These are phyloP conservation scores for Xylaria polymorpha DNA, from an alignment of 2,329 filamentous ascomycete genomes.

Conservation along the genomic window DNA sequence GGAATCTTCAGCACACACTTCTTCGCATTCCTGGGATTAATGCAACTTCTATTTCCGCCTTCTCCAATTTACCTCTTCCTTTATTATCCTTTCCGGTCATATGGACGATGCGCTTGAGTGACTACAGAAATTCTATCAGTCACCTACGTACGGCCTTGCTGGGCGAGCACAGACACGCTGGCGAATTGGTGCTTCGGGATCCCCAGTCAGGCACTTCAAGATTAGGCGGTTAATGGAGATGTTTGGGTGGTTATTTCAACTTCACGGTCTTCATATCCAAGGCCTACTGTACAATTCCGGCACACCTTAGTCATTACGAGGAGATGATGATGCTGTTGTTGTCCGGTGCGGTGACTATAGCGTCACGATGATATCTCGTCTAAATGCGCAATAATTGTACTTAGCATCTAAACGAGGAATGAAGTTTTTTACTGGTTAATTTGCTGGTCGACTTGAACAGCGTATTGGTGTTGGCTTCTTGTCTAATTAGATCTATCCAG, in stretches of 20 bases:
- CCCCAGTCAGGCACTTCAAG: not conserved
- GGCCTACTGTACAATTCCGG: constrained; percentile 32
- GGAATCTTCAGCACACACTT: constrained; percentile 5
- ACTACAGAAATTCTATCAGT: constrained; percentile 5
- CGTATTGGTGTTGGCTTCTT: not conserved
- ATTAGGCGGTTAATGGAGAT: not conserved
- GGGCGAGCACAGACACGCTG: constrained; percentile 15
- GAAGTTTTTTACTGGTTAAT: constrained; percentile 33
- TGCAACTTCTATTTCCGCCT: constrained; percentile 22
- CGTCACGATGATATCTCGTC: constrained; percentile 19
- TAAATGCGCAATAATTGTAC: constrained; percentile 34
- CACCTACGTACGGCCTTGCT: constrained; percentile 18
- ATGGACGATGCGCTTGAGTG: not conserved
- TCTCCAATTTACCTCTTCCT: not conserved
- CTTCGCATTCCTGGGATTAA: constrained; percentile 33
- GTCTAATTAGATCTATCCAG: constrained; percentile 1
- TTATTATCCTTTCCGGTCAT: constrained; percentile 9
- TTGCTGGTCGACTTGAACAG: constrained; percentile 20
- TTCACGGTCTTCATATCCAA: constrained; percentile 10
- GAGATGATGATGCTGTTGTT: constrained; percentile 25
- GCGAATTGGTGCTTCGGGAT: constrained; percentile 1
- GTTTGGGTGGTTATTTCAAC: constrained; percentile 14
- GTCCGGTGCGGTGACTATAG: constrained; percentile 22
- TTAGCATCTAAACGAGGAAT: constrained; percentile 37
- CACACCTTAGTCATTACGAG: constrained; percentile 26